Conservation (phyloP, 257 asterid species). For the Solanum lycopersicoides region DNA sequence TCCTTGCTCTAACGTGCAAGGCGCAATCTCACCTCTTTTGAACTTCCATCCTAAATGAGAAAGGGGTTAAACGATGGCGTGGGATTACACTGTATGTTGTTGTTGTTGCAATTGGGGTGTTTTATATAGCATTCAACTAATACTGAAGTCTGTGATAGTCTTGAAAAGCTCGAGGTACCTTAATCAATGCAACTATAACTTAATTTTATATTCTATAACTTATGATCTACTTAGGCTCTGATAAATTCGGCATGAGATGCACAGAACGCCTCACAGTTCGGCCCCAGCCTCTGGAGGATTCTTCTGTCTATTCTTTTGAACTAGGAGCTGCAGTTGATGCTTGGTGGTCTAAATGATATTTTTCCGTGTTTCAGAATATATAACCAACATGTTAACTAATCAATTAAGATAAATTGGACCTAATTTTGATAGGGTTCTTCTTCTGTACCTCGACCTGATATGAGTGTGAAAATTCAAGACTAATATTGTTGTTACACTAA, state of each 20-base stretch:
- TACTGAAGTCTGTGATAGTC: not conserved
- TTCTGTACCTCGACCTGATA: not conserved
- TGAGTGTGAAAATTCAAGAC: not conserved
- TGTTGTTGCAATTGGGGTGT: not conserved
- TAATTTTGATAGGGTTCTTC: not conserved
- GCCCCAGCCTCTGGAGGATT: not conserved
- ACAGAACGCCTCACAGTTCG: not conserved
- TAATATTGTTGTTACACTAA: not conserved
- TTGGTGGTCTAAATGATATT: not conserved
- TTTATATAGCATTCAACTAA: not conserved
- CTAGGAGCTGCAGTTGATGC: not conserved
- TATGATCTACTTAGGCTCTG: too few relatives aligned
- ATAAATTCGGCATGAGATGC: not conserved
- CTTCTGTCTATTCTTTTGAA: not conserved
- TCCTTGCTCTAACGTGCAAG: not conserved
- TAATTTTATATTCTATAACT: too few relatives aligned
- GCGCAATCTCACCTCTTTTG: not conserved
- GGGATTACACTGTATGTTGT: not conserved
- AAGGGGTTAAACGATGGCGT: not conserved
- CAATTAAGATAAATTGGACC: not conserved
- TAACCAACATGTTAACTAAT: not conserved
- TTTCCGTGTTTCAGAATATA: not conserved
- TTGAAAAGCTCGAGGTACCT: not conserved
- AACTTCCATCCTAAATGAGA: not conserved
- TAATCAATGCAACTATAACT: not conserved